These are phyloP conservation scores for Salvia splendens DNA, from an alignment of 257 asterid genomes.

Conservation along the genomic window DNA sequence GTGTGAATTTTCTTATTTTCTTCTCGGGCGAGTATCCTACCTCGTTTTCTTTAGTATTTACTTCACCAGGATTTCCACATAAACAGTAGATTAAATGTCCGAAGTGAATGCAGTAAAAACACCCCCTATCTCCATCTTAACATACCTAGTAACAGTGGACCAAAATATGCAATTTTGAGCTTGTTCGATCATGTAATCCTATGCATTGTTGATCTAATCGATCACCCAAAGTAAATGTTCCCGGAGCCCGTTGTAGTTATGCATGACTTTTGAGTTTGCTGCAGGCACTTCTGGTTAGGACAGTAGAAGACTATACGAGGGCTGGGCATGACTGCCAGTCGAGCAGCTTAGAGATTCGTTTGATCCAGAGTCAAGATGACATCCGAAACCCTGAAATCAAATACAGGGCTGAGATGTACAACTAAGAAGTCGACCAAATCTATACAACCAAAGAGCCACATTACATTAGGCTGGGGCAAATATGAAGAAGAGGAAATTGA, in stretches of 20 bases:
- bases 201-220: no score
- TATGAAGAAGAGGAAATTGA: background rate
- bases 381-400: conserved; percentile 89
- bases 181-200: no score
- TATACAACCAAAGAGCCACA: conserved; percentile 14
- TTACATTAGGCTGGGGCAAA: background rate
- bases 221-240: no score
- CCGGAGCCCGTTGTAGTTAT: background rate
- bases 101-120: background rate
- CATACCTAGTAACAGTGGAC: background rate
- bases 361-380: conserved; percentile 87
- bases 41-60: no score
- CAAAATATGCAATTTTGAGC: no score
- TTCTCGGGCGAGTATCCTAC: no score
- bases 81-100: background rate
- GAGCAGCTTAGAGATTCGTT: conserved; percentile 91
- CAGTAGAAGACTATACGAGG: conserved; percentile 65
- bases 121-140: background rate
- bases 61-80: no score
- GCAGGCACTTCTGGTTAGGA: conserved; percentile 85
- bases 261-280: background rate
- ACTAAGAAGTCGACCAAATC: conserved; percentile 29
- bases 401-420: conserved; percentile 68
- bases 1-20: no score
- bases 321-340: conserved; percentile 84